These are phyloP conservation scores for Erythrophleum fordii DNA, from an alignment of 306 rosid species.

Conservation along the genomic window DNA sequence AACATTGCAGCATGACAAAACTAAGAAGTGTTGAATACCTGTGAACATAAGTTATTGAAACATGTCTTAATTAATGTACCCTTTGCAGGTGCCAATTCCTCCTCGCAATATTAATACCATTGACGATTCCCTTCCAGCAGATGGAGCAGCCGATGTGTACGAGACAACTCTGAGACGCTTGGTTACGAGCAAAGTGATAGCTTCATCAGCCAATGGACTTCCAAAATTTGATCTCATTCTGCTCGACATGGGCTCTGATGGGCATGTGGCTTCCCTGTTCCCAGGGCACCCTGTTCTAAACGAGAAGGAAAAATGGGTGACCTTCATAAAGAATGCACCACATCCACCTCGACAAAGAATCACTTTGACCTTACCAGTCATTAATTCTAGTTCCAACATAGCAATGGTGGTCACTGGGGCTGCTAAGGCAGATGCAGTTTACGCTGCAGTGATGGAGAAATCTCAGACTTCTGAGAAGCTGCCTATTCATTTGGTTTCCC, in stretches of 20 bases:
- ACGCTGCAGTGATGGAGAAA: slow-evolving; percentile 51
- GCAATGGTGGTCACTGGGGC: slow-evolving; percentile 79
- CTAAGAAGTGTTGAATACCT: no score
- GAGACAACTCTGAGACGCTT: slow-evolving; percentile 63
- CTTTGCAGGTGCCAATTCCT: slow-evolving; percentile 65
- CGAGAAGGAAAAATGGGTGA: slow-evolving; percentile 73
- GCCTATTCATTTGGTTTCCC: slow-evolving; percentile 67
- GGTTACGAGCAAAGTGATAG: slow-evolving; percentile 55
- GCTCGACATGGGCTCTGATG: slow-evolving; percentile 93
- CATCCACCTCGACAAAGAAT: slow-evolving; percentile 82
- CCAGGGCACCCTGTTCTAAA: slow-evolving; percentile 63
- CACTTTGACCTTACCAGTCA: slow-evolving; percentile 72
- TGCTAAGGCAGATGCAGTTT: slow-evolving; percentile 66
- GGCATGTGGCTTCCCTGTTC: slow-evolving; percentile 80
- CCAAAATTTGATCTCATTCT: slow-evolving; percentile 86
- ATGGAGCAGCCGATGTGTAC: slow-evolving; percentile 87
- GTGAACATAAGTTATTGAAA: no score
- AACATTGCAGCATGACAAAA: no score
- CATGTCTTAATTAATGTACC: background rate
- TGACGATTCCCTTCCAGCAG: slow-evolving; percentile 73
- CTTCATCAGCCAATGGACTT: slow-evolving; percentile 49
- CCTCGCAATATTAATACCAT: slow-evolving; percentile 62
- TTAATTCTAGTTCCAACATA: slow-evolving; percentile 66
- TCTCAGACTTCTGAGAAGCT: slow-evolving; percentile 40
- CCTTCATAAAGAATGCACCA: slow-evolving; percentile 68